These are phyloP conservation scores for Clonostachys byssicola DNA, from an alignment of 2,329 filamentous ascomycete genomes.

Conservation along the genomic window DNA sequence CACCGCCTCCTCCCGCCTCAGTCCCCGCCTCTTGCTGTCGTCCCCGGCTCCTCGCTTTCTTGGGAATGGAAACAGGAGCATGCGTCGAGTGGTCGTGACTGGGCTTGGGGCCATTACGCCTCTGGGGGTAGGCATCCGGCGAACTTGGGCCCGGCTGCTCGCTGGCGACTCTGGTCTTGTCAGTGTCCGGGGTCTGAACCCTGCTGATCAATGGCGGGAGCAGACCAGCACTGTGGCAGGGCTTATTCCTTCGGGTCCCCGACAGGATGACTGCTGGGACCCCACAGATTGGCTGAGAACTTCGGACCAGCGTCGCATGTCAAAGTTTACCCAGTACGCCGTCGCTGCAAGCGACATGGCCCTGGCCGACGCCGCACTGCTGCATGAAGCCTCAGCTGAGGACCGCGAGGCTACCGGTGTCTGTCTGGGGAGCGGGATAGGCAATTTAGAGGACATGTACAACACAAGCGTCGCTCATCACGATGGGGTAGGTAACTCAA, in stretches of 20 bases:
- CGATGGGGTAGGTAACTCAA: slow-evolving; percentile 55
- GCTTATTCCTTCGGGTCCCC: slow-evolving; percentile 56
- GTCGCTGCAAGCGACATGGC: slow-evolving; percentile 85
- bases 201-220: slow-evolving; percentile 55
- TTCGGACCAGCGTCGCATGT: slow-evolving; percentile 70
- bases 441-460: slow-evolving; percentile 89
- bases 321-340: slow-evolving; percentile 88
- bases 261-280: slow-evolving; percentile 39
- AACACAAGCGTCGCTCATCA: slow-evolving; percentile 75
- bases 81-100: slow-evolving; percentile 78
- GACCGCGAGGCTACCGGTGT: slow-evolving; percentile 78
- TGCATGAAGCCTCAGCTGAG: slow-evolving; percentile 18
- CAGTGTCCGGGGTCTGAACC: slow-evolving; percentile 61
- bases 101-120: slow-evolving; percentile 80
- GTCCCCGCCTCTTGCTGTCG: no score
- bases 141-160: slow-evolving; percentile 77
- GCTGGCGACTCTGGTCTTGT: slow-evolving; percentile 77
- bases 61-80: slow-evolving; percentile 33
- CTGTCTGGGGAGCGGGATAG: slow-evolving; percentile 91
- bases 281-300: slow-evolving; percentile 48
- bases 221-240: slow-evolving; percentile 85
- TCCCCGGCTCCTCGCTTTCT: not conserved
- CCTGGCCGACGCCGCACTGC: slow-evolving; percentile 75
- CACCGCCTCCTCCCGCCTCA: no score
- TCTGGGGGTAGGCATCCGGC: slow-evolving; percentile 72